Conservation (phyloP, 2,329 filamentous ascomycete genomes). For the Lasiodiplodia sp. region DNA sequence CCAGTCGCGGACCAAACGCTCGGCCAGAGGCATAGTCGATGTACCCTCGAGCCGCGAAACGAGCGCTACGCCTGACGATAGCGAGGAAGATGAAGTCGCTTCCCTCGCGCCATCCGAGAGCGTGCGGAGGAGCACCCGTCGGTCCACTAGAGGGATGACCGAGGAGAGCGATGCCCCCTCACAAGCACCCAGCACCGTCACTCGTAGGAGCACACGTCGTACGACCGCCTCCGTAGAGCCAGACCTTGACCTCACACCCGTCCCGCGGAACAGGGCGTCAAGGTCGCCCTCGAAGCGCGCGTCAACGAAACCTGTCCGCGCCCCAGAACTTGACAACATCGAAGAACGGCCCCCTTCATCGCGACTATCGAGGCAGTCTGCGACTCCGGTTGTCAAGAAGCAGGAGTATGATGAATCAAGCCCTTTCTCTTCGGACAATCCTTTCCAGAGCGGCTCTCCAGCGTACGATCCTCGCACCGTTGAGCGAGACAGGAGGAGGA, state of each 20-base stretch:
- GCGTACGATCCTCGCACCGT: slow-evolving; percentile 44
- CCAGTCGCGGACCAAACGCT: slow-evolving; percentile 80
- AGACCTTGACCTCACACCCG: slow-evolving; percentile 26
- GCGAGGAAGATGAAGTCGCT: slow-evolving; percentile 50
- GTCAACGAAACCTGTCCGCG: slow-evolving; percentile 53
- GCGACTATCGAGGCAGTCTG: slow-evolving; percentile 8
- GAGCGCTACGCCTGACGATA: slow-evolving; percentile 64
- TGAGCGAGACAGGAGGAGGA: slow-evolving; percentile 58
- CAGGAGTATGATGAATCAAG: slow-evolving; percentile 60
- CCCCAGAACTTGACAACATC: slow-evolving; percentile 42
- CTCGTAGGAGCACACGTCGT: slow-evolving; percentile 23
- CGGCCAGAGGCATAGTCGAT: slow-evolving; percentile 82
- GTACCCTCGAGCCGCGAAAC: slow-evolving; percentile 71
- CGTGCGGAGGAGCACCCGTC: slow-evolving; percentile 39
- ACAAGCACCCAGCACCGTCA: slow-evolving; percentile 31
- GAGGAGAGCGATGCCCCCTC: slow-evolving; percentile 43
- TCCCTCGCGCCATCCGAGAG: slow-evolving; percentile 18
- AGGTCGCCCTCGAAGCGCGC: slow-evolving; percentile 47
- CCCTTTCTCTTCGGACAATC: slow-evolving; percentile 88
- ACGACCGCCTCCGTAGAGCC: slow-evolving; percentile 26
- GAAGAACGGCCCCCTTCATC: slow-evolving; percentile 41
- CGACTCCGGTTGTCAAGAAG: slow-evolving; percentile 51
- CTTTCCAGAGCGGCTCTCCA: slow-evolving; percentile 86
- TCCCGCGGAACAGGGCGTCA: slow-evolving; percentile 33
- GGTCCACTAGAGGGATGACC: slow-evolving; percentile 53